phyloP scores from a whole-genome alignment of 2,329 filamentous ascomycete genomes.

The Scytalidium lignicola region DNA sequence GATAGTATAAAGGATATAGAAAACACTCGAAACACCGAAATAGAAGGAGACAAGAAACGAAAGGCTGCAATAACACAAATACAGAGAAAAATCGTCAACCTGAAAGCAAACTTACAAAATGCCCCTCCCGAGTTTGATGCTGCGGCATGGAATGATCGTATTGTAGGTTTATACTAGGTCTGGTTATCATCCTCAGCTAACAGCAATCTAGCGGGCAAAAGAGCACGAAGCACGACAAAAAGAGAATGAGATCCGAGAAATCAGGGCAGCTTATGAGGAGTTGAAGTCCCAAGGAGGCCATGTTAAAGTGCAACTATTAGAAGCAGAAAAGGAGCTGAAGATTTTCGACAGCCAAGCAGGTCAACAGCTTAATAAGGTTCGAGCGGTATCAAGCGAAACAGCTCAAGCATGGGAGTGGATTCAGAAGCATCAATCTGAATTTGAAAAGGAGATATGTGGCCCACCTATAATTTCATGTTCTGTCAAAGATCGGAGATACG shows the following conservation, averaged over 20 bases:
- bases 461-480: slow-evolving; percentile 62
- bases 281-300: slow-evolving; percentile 34
- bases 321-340: slow-evolving; percentile 44
- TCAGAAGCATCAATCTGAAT: slow-evolving; percentile 57
- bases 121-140: slow-evolving; percentile 63
- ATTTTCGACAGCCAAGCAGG: slow-evolving; percentile 70
- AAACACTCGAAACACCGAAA: slow-evolving; percentile 42
- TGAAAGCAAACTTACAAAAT: slow-evolving; percentile 60
- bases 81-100: slow-evolving; percentile 52
- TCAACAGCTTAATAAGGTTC: slow-evolving; percentile 64
- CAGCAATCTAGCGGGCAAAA: slow-evolving; percentile 44
- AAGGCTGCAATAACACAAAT: slow-evolving; percentile 45
- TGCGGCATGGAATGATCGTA: slow-evolving; percentile 64
- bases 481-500: slow-evolving; percentile 53
- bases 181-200: slow-evolving; percentile 4
- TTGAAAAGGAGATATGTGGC: slow-evolving; percentile 59
- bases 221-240: slow-evolving; percentile 52
- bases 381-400: slow-evolving; percentile 55
- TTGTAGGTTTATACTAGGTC: slow-evolving; percentile 46
- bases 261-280: slow-evolving; percentile 15
- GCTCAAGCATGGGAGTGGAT: slow-evolving; percentile 78
- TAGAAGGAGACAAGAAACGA: slow-evolving; percentile 40
- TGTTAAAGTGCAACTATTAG: slow-evolving; percentile 33
- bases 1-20: slow-evolving; percentile 34
- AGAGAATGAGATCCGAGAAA: slow-evolving; percentile 33